A percentile compares a stretch with the other conserved stretches of the same genome.
Conservation (phyloP, 2,329 filamentous ascomycete species). For the Dothideomycetes sp. region DNA sequence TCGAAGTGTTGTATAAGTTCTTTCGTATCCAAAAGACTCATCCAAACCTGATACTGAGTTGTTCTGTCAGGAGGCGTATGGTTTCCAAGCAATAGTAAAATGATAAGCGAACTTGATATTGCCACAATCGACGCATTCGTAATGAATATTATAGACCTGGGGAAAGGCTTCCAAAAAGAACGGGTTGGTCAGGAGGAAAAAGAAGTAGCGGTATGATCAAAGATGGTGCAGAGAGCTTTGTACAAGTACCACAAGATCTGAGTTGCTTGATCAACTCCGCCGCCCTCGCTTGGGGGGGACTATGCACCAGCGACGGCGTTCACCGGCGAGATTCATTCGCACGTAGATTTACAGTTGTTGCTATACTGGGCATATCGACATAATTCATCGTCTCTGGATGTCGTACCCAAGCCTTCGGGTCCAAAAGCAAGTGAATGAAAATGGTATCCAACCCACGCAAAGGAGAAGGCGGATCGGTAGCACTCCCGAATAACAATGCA, state of each 20-base stretch:
- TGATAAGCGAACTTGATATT: no score
- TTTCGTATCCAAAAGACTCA: no score
- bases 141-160: no score
- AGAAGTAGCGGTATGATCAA: constrained; percentile 1
- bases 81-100: not conserved
- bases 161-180: no score
- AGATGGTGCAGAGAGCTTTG: not conserved
- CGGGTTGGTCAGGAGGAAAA: constrained; percentile 3
- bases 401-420: not conserved
- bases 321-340: not conserved
- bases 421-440: constrained; percentile 1
- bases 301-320: not conserved
- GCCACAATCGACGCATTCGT: no score
- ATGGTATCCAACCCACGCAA: constrained; percentile 3
- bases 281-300: not conserved
- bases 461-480: constrained; percentile 7
- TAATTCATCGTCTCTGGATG: constrained; percentile 4
- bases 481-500: not conserved
- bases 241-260: not conserved
- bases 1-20: not conserved
- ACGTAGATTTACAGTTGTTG: constrained; percentile 3
- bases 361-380: constrained; percentile 4
- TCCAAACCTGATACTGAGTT: constrained; percentile 1
- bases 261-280: not conserved
- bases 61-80: not conserved